A percentile compares a stretch with the other conserved stretches of the same genome.
These are phyloP conservation scores for Aspergillus japonicus DNA, from an alignment of 2,329 filamentous ascomycete genomes.

Conservation along the genomic window DNA sequence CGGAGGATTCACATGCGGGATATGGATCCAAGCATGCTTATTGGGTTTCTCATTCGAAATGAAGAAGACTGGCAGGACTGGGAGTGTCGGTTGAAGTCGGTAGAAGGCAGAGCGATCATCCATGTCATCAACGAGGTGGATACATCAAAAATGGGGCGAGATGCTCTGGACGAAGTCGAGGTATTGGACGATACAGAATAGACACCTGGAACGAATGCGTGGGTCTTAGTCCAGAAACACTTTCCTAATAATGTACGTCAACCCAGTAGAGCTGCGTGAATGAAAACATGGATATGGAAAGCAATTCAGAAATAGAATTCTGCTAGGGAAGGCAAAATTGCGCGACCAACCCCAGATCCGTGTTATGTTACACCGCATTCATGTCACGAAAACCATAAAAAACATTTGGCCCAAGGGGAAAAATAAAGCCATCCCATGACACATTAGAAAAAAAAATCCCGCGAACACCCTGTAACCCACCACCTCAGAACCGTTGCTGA, in stretches of 20 bases:
- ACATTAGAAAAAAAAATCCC: constrained; percentile 44
- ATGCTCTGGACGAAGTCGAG: constrained; percentile 84
- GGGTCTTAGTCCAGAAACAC: neutral
- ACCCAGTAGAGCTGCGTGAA: too few species aligned
- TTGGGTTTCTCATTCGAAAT: constrained; percentile 83
- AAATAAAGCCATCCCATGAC: constrained; percentile 49
- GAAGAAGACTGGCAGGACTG: constrained; percentile 82
- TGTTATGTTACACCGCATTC: constrained; percentile 49
- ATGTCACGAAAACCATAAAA: constrained; percentile 46
- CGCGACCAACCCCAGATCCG: constrained; percentile 38
- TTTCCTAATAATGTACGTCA: too few species aligned
- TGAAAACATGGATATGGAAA: constrained; percentile 12
- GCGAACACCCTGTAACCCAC: constrained; percentile 47
- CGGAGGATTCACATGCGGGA: constrained; percentile 80
- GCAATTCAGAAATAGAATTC: constrained; percentile 33
- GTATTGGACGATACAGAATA: constrained; percentile 66
- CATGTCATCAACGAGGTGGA: constrained; percentile 71
- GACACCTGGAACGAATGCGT: neutral
- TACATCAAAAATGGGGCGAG: constrained; percentile 58
- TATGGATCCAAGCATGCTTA: constrained; percentile 97
- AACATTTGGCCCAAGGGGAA: constrained; percentile 40
- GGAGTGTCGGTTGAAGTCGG: constrained; percentile 71
- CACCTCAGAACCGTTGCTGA: constrained; percentile 45
- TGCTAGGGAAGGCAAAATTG: constrained; percentile 30
- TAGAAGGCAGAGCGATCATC: constrained; percentile 80